A percentile compares a stretch with the other conserved stretches of the same genome.
Evolutionary conservation across 2,329 filamentous ascomycete species (phyloP).

Genomic region (Arthroderma uncinatum): DNA sequence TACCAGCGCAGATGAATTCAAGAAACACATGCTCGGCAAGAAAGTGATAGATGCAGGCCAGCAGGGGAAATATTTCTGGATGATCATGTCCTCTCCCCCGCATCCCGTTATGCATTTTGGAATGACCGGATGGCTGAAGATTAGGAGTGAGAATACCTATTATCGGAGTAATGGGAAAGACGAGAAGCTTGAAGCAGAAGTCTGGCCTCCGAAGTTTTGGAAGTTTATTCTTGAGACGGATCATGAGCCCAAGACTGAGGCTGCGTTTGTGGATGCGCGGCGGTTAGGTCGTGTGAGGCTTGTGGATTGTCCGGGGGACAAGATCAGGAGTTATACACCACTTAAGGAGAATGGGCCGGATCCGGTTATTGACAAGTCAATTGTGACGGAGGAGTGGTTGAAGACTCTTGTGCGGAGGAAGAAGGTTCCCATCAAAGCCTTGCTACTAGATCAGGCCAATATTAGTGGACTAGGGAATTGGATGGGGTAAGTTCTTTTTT

Average conservation of each 20-base stretch:
- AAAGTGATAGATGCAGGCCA: slow-evolving; percentile 61
- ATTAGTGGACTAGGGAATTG: slow-evolving; percentile 94
- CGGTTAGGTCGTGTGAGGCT: slow-evolving; percentile 69
- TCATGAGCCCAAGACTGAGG: slow-evolving; percentile 49
- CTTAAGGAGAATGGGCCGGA: slow-evolving; percentile 89
- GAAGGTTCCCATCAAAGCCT: slow-evolving; percentile 76
- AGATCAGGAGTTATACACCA: slow-evolving; percentile 66
- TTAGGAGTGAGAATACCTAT: slow-evolving; percentile 66
- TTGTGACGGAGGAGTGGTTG: slow-evolving; percentile 68
- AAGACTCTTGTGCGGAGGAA: slow-evolving; percentile 58
- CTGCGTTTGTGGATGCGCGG: slow-evolving; percentile 74
- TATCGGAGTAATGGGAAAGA: slow-evolving; percentile 56
- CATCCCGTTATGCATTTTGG: slow-evolving; percentile 86
- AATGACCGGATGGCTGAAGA: slow-evolving; percentile 73
- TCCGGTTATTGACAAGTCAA: slow-evolving; percentile 68
- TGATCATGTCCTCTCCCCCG: slow-evolving; percentile 65
- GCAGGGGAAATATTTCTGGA: slow-evolving; percentile 96
- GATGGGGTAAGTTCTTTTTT: slow-evolving; percentile 52
- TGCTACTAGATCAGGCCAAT: slow-evolving; percentile 76
- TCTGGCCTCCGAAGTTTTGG: slow-evolving; percentile 83
- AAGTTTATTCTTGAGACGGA: slow-evolving; percentile 70
- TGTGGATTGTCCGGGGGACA: slow-evolving; percentile 63
- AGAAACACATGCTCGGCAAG: slow-evolving; percentile 62
- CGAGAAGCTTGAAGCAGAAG: slow-evolving; percentile 46
- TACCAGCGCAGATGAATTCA: slow-evolving; percentile 63